Evolutionary conservation across 768 basidiomycete species (phyloP).

Genomic region (Xanthoconium stramineum): DNA sequence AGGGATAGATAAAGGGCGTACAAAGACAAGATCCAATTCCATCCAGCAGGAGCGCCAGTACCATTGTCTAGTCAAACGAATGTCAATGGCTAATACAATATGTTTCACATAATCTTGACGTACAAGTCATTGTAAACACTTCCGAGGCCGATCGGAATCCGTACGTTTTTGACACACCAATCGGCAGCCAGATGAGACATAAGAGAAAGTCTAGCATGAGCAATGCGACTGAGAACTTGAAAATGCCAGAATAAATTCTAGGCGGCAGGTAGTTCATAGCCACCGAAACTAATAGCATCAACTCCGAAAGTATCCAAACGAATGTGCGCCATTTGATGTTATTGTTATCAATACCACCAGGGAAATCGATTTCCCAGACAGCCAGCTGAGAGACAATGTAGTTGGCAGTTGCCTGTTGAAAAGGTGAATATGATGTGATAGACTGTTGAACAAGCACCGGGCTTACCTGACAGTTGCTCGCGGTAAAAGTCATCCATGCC

Average conservation of each 20-base stretch:
- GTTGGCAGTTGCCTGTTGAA: conserved; percentile 73
- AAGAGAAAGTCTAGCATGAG: conserved; percentile 87
- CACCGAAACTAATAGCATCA: conserved; percentile 64
- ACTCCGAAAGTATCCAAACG: conserved; percentile 81
- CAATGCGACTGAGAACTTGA: conserved; percentile 69
- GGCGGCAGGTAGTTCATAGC: conserved; percentile 86
- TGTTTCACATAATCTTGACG: conserved; percentile 35
- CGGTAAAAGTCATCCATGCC: conserved; percentile 95
- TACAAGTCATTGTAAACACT: conserved; percentile 80
- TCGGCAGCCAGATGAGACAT: conserved; percentile 88
- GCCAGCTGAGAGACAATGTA: conserved; percentile 82
- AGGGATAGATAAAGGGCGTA: conserved; percentile 31
- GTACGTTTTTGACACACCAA: conserved; percentile 85
- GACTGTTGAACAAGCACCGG: background rate
- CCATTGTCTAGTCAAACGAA: conserved; percentile 63
- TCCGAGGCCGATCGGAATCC: conserved; percentile 83
- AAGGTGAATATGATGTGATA: background rate
- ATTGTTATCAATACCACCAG: conserved; percentile 65
- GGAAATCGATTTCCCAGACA: conserved; percentile 79
- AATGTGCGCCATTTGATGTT: conserved; percentile 86
- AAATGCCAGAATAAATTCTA: conserved; percentile 66
- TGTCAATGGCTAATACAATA: background rate
- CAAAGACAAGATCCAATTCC: conserved; percentile 94
- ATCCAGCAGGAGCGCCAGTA: conserved; percentile 79
- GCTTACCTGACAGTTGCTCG: conserved; percentile 80